phyloP scores from a whole-genome alignment of 1,139 yeast species.

The Lodderomyces orthopsilosis region DNA sequence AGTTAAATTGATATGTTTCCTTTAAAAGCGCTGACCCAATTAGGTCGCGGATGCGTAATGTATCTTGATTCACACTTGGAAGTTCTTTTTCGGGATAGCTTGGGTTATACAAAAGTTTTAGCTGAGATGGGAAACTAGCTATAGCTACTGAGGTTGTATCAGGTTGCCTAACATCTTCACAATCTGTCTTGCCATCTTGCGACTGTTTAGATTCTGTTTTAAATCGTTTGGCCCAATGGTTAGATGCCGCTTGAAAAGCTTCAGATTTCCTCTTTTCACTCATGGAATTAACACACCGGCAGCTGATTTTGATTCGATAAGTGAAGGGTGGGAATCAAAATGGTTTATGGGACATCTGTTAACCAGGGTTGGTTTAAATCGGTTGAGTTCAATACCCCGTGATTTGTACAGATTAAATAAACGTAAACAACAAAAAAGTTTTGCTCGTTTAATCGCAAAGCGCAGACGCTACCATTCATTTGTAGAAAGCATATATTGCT shows the following conservation, averaged over 20 bases:
- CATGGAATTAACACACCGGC: conserved; percentile 4
- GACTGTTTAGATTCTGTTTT: not conserved
- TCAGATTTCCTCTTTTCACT: conserved; percentile 10
- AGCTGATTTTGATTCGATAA: no score
- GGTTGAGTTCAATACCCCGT: no score
- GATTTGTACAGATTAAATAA: no score
- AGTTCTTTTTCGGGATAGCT: conserved; percentile 16
- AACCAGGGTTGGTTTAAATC: no score
- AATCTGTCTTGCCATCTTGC: not conserved
- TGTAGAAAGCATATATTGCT: no score
- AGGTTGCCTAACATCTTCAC: not conserved
- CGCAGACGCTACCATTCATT: no score
- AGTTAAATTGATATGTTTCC: conserved; percentile 51
- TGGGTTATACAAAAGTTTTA: conserved; percentile 27
- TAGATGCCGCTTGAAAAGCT: conserved; percentile 13
- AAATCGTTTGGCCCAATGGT: conserved; percentile 11
- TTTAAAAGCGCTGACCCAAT: conserved; percentile 30
- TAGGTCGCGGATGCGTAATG: conserved; percentile 24
- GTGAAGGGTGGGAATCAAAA: not conserved
- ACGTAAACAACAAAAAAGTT: no score
- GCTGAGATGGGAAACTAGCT: conserved; percentile 17
- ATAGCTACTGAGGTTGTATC: not conserved
- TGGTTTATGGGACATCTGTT: not conserved
- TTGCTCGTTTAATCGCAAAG: no score
- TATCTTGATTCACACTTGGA: conserved; percentile 21